These are phyloP conservation scores for Clarireedia sp. DNA, from an alignment of 2,329 filamentous ascomycete species.

Conservation along the genomic window DNA sequence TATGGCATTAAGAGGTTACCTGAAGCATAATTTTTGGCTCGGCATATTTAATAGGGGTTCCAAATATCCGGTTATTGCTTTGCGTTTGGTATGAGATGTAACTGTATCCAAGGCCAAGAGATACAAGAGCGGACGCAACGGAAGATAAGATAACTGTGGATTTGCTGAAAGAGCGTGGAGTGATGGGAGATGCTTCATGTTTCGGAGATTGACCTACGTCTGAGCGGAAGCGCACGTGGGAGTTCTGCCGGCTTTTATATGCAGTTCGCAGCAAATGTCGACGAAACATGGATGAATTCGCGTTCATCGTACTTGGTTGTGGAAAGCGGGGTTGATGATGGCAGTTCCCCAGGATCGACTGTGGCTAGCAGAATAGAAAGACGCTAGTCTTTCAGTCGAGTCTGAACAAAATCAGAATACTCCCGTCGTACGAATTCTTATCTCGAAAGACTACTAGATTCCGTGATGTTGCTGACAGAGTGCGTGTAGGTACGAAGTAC, in stretches of 20 bases:
- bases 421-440: no score
- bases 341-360: no score
- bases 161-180: slow-evolving; percentile 1
- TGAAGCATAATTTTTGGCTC: slow-evolving; percentile 6
- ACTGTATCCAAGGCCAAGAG: background rate
- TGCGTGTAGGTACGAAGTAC: background rate
- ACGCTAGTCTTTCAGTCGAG: no score
- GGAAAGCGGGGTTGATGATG: no score
- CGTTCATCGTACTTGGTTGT: no score
- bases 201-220: background rate
- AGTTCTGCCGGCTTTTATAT: background rate
- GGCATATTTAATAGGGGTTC: slow-evolving; percentile 5
- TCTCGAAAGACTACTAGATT: no score
- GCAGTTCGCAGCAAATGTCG: no score
- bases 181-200: background rate
- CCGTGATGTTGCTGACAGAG: background rate
- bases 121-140: background rate
- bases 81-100: background rate
- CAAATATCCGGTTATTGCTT: background rate
- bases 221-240: background rate
- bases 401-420: no score
- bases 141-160: slow-evolving; percentile 3
- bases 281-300: no score
- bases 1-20: background rate
- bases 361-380: no score